Base-by-base conservation (phyloP, 768 basidiomycete genomes). In the Cystofilobasidium capitatum region DNA sequence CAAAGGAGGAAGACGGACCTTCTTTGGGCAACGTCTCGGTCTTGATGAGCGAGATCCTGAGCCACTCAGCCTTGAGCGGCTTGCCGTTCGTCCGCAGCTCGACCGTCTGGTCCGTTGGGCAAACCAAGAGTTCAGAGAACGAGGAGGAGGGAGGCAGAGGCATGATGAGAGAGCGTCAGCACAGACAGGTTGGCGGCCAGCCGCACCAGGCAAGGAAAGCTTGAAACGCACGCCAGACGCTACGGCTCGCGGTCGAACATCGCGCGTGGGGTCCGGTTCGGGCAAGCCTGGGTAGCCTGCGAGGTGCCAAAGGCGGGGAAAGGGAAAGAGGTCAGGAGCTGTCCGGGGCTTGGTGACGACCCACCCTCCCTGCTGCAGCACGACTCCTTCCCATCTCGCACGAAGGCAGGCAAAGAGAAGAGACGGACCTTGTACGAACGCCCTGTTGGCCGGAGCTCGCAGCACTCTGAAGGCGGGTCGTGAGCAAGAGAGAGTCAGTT, bases 11-110 rank as follows among this genome's bases (percentile, higher is more conserved):
- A 17, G 29, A 55, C 51, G 51, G 22, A 66, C 65, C 58, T 47
- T 66, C 57, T 14, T 35, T 44, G 29, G 65, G 65, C 6, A 66
- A 58, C 65, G 58, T 66, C 55, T 66, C 65, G 13, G 44, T 42
- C 47, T 66, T 66, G 35, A 60, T 24, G 3, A 66, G 65, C 22
- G 58, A 47, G 36, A 66, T 66, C 45, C 40, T 47, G 45, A 59
- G 58, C 58, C 57, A 66, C 13, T 45, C 35, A 17, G 65, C 65
- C 45, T 66, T 66, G 58, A 66, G 45, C 2, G 65, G 44, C 36
- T 66, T 66, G 7, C 5, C n/a, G 16, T 20, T 31, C 20, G 58
- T 60, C 5, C 65, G 65, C 16, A 66, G 39, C 42, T 66, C 65
- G 33, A 66, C 58, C 14, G 65, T 66, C 65, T 66, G 58, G n/a